phyloP scores from a whole-genome alignment of 2,329 filamentous ascomycete species.

The Aspergillus awamori region DNA sequence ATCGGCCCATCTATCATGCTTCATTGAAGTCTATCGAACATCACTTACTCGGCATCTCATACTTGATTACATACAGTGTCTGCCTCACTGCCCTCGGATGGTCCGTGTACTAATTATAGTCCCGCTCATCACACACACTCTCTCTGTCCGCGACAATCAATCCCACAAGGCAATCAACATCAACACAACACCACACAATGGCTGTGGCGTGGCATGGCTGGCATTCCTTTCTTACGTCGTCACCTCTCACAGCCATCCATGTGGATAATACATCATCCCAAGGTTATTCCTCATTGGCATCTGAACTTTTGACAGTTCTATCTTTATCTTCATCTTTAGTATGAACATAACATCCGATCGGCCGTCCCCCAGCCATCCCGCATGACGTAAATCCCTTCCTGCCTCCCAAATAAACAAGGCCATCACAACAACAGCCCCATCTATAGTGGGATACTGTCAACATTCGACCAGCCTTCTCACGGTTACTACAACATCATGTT shows the following conservation, averaged over 20 bases:
- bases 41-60: no score
- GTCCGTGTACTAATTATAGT: constrained; percentile 4
- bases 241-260: no score
- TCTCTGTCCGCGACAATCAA: neutral
- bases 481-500: neutral
- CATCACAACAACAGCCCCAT: neutral
- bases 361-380: neutral
- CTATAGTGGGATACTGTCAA: neutral
- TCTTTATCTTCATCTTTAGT: neutral
- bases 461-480: neutral
- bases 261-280: neutral
- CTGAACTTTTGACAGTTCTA: neutral
- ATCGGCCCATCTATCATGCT: no score
- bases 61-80: no score
- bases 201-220: no score
- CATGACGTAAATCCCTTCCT: neutral
- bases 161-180: neutral
- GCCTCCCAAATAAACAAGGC: neutral
- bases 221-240: no score
- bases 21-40: no score
- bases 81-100: neutral
- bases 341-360: neutral
- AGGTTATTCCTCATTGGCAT: neutral
- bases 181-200: no score
- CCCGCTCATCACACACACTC: neutral